These are phyloP conservation scores for Ziziphus jujuba DNA, from an alignment of 306 rosid genomes.

Conservation along the genomic window DNA sequence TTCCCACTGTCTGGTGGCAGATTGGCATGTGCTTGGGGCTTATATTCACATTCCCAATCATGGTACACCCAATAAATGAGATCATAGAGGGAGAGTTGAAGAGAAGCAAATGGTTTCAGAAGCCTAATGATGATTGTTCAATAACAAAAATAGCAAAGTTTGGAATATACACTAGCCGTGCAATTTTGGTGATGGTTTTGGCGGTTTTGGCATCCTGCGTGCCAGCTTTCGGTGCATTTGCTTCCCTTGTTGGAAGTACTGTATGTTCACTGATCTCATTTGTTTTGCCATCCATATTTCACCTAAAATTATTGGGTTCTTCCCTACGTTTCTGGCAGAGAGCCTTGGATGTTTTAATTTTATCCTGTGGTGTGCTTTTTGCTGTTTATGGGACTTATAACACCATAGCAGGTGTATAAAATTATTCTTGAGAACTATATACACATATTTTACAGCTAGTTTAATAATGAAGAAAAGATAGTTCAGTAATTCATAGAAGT, in stretches of 20 bases:
- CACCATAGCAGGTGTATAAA: conserved; percentile 53
- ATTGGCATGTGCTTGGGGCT: conserved; percentile 82
- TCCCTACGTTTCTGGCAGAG: conserved; percentile 58
- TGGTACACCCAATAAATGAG: conserved; percentile 84
- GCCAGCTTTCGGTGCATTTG: conserved; percentile 70
- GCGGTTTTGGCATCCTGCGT: conserved; percentile 62
- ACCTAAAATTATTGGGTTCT: conserved; percentile 62
- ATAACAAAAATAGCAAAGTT: conserved; percentile 27
- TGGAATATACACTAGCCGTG: conserved; percentile 48
- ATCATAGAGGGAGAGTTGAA: conserved; percentile 62
- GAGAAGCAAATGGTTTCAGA: conserved; percentile 24
- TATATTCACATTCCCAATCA: conserved; percentile 79
- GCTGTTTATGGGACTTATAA: conserved; percentile 83
- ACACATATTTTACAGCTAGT: background rate
- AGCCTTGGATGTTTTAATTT: conserved; percentile 51
- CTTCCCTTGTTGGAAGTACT: conserved; percentile 85
- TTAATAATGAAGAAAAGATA: background rate
- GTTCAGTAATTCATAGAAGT: background rate
- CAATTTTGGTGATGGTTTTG: conserved; percentile 59
- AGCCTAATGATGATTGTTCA: conserved; percentile 24
- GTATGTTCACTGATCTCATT: conserved; percentile 81
- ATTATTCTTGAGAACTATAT: conserved; percentile 14
- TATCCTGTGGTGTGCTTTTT: conserved; percentile 66
- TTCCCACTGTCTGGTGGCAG: conserved; percentile 35
- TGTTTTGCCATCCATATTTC: conserved; percentile 83